These are phyloP conservation scores for Rhodomyrtus psidioides DNA, from an alignment of 441 rosid genomes.

Conservation along the genomic window DNA sequence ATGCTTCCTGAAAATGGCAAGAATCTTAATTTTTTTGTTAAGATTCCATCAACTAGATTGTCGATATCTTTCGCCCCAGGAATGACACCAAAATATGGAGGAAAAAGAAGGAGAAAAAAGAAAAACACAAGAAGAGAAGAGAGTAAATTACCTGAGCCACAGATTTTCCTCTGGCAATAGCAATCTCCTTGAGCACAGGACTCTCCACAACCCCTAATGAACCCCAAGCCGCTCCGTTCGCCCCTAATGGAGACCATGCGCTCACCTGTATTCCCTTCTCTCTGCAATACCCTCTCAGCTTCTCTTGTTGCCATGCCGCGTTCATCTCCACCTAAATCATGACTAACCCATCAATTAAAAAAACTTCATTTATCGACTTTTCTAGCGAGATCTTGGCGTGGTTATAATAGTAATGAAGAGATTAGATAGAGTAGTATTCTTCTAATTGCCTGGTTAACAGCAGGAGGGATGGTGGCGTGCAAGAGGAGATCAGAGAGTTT, in stretches of 20 bases:
- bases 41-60: background rate
- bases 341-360: background rate
- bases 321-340: background rate
- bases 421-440: background rate
- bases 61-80: background rate
- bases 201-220: background rate
- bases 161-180: background rate
- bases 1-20: background rate
- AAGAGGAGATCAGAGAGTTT: constrained; percentile 10
- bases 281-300: background rate
- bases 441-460: constrained; percentile 22
- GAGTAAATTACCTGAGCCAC: background rate
- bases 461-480: constrained; percentile 18
- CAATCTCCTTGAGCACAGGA: background rate
- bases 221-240: background rate
- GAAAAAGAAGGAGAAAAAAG: background rate
- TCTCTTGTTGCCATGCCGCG: background rate
- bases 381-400: background rate
- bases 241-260: background rate
- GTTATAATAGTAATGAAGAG: background rate
- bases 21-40: background rate
- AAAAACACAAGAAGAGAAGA: background rate
- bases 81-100: background rate
- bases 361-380: background rate
- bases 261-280: background rate